A percentile compares a stretch with the other conserved stretches of the same genome.
phyloP scores from a whole-genome alignment of 1,284 basidiomycete genomes.

The Kalmanozyma brasiliensis region DNA sequence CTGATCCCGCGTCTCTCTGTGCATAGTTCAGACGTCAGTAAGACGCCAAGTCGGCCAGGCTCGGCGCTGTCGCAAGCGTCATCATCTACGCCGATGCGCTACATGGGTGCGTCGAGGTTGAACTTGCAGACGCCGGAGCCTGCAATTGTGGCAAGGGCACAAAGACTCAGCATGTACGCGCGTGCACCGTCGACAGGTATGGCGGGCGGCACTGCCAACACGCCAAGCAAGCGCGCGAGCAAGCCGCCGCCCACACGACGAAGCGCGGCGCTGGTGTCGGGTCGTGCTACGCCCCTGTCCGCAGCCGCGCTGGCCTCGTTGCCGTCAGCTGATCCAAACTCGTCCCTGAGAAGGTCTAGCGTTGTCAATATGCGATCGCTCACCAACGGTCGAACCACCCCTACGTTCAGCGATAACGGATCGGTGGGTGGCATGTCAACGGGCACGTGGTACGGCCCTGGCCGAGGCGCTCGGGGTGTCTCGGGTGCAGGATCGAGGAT shows the following conservation, averaged over 20 bases:
- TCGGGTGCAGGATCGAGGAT: slow-evolving; percentile 28
- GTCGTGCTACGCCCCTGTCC: slow-evolving; percentile 56
- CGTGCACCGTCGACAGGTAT: slow-evolving; percentile 43
- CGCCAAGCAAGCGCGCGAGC: slow-evolving; percentile 49
- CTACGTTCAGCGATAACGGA: slow-evolving; percentile 52
- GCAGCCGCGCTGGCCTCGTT: slow-evolving; percentile 60
- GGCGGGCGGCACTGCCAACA: slow-evolving; percentile 13
- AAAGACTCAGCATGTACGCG: slow-evolving; percentile 57
- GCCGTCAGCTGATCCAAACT: slow-evolving; percentile 47
- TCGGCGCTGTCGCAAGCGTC: slow-evolving; percentile 55
- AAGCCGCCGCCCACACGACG: slow-evolving; percentile 52
- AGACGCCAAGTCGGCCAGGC: slow-evolving; percentile 42
- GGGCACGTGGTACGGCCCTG: slow-evolving; percentile 40
- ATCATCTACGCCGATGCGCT: slow-evolving; percentile 36
- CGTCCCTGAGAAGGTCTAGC: slow-evolving; percentile 44
- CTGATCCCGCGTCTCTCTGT: slow-evolving; percentile 52
- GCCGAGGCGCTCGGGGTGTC: slow-evolving; percentile 18
- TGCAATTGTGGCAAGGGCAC: slow-evolving; percentile 54
- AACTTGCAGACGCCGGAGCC: slow-evolving; percentile 65
- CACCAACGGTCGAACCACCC: slow-evolving; percentile 48
- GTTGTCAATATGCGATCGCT: slow-evolving; percentile 50
- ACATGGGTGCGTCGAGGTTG: slow-evolving; percentile 43
- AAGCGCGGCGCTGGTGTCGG: slow-evolving; percentile 28
- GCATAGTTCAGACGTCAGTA: slow-evolving; percentile 13
- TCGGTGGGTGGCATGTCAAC: slow-evolving; percentile 45